phyloP scores from a whole-genome alignment of 139 green algal species.

The Chlorella vulgaris region DNA sequence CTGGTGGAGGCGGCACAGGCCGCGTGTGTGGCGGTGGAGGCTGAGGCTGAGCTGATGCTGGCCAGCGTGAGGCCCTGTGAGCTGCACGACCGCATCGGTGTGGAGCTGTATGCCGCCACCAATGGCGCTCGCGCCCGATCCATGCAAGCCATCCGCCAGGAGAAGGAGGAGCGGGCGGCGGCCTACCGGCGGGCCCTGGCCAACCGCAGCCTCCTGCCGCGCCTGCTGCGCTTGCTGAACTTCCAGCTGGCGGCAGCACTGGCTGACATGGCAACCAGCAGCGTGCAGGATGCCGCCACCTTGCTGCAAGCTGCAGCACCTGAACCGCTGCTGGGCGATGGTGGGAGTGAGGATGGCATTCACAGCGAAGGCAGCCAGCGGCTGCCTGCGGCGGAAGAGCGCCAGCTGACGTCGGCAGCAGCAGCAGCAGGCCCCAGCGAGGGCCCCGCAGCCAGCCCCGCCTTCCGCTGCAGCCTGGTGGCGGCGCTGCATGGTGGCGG shows the following conservation, averaged over 20 bases:
- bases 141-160: conserved; percentile 15
- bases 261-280: not conserved
- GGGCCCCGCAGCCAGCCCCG: not conserved
- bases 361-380: not conserved
- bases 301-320: not conserved
- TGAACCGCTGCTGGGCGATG: not conserved
- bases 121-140: not conserved
- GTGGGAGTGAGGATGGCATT: not conserved
- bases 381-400: not conserved
- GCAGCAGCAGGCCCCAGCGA: not conserved
- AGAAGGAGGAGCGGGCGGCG: not conserved
- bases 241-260: not conserved
- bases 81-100: not conserved
- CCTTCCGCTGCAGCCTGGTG: conserved; percentile 11
- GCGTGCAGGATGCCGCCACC: not conserved
- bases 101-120: conserved; percentile 23
- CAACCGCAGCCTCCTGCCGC: not conserved
- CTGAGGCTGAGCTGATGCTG: not conserved
- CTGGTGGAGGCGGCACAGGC: not conserved
- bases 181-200: conserved; percentile 6
- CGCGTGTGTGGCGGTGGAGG: not conserved
- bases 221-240: conserved; percentile 27
- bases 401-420: too few relatives aligned
- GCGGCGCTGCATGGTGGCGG: not conserved
- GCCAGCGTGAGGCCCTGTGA: not conserved